Conservation (phyloP, 768 basidiomycete genomes). For the Floccularia luteovirens region DNA sequence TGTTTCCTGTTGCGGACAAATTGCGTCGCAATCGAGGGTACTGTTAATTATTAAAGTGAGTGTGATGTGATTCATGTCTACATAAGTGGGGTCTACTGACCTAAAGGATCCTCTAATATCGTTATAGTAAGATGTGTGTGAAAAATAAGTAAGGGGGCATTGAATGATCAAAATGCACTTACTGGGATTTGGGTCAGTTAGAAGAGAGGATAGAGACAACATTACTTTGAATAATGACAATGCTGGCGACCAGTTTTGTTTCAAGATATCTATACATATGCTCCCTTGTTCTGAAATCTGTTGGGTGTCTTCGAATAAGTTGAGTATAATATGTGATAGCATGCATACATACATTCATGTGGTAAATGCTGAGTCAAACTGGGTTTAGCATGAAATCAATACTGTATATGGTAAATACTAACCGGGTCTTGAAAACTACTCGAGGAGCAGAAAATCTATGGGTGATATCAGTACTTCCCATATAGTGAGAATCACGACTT, state of each 20-base stretch:
- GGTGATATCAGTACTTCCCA: background rate
- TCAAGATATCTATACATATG: slow-evolving; percentile 88
- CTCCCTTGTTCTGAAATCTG: slow-evolving; percentile 68
- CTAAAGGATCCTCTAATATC: slow-evolving; percentile 59
- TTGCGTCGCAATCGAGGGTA: slow-evolving; percentile 67
- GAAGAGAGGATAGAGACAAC: slow-evolving; percentile 84
- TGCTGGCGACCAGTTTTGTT: slow-evolving; percentile 92
- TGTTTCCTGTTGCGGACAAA: slow-evolving; percentile 55
- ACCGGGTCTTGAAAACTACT: slow-evolving; percentile 72
- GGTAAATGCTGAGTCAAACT: slow-evolving; percentile 80
- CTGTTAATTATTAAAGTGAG: slow-evolving; percentile 32
- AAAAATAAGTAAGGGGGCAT: background rate
- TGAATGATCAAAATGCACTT: slow-evolving; percentile 26
- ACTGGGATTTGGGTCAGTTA: slow-evolving; percentile 95
- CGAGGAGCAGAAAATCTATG: slow-evolving; percentile 72
- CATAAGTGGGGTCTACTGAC: slow-evolving; percentile 21
- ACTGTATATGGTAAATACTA: slow-evolving; percentile 10
- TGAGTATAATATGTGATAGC: background rate
- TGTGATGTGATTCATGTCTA: background rate
- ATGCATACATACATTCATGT: slow-evolving; percentile 59
- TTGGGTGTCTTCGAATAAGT: slow-evolving; percentile 1
- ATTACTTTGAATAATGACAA: slow-evolving; percentile 92
- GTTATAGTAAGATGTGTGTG: slow-evolving; percentile 7
- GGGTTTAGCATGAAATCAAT: slow-evolving; percentile 1
- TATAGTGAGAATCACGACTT: background rate